phyloP scores from a whole-genome alignment of 2,329 filamentous ascomycete species.

The Septoria petroselini region DNA sequence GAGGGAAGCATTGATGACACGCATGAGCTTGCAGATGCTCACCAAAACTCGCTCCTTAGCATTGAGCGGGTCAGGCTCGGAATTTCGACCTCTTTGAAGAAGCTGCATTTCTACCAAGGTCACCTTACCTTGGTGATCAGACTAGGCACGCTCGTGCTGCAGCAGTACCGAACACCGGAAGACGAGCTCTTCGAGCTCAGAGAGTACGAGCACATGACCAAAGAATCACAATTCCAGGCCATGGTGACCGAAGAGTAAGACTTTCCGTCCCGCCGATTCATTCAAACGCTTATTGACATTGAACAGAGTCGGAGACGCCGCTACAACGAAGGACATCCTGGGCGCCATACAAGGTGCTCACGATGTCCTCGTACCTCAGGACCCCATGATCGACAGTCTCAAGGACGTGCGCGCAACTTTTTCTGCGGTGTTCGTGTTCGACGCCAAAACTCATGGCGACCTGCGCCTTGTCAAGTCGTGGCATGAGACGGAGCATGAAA shows the following conservation, averaged over 20 bases:
- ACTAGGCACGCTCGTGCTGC: slow-evolving; percentile 38
- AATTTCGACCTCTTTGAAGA: slow-evolving; percentile 29
- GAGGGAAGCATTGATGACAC: background rate
- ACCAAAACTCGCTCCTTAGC: slow-evolving; percentile 3
- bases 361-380: slow-evolving; percentile 28
- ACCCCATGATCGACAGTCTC: slow-evolving; percentile 24
- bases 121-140: slow-evolving; percentile 36
- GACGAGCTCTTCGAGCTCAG: slow-evolving; percentile 29
- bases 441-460: slow-evolving; percentile 18
- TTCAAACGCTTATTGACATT: slow-evolving; percentile 10
- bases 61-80: slow-evolving; percentile 19
- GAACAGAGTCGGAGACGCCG: slow-evolving; percentile 31
- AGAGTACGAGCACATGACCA: slow-evolving; percentile 36
- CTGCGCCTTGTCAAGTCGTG: slow-evolving; percentile 31
- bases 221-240: slow-evolving; percentile 33
- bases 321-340: slow-evolving; percentile 25
- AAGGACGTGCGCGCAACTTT: slow-evolving; percentile 32
- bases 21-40: background rate
- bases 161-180: slow-evolving; percentile 24
- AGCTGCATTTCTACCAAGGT: slow-evolving; percentile 38
- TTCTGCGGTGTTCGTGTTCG: slow-evolving; percentile 34
- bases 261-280: too few species aligned
- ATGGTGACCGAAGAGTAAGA: slow-evolving; percentile 37
- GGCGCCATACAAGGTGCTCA: slow-evolving; percentile 22
- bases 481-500: slow-evolving; percentile 22